Evolutionary conservation across 116 monocot species (phyloP).

Genomic region (Cymodocea nodosa): DNA sequence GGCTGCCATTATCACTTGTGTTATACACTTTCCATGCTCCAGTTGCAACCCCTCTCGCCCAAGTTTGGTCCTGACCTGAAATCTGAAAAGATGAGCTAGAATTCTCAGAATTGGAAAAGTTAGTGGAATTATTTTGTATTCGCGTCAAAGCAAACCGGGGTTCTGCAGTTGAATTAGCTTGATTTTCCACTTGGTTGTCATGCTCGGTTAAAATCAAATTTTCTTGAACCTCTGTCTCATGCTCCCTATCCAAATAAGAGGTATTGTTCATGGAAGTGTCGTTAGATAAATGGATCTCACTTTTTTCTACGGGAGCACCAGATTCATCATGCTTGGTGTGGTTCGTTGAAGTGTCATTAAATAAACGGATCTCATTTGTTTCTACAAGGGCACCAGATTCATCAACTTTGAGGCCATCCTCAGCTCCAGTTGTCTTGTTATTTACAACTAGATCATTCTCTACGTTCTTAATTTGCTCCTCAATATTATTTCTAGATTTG

Average conservation of each 20-base stretch:
- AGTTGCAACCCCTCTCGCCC: not conserved
- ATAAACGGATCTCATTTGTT: not conserved
- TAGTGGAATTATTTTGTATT: constrained; percentile 7
- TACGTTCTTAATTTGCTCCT: not conserved
- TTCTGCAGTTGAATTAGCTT: constrained; percentile 6
- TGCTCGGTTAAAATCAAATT: not conserved
- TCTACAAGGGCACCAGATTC: constrained; percentile 4
- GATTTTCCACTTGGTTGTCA: not conserved
- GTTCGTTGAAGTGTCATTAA: not conserved
- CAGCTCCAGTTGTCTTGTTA: not conserved
- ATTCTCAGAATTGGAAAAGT: not conserved
- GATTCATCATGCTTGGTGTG: not conserved
- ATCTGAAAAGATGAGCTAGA: not conserved
- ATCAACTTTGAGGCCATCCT: constrained; percentile 1
- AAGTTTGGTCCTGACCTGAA: not conserved
- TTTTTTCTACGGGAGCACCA: not conserved
- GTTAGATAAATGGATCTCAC: too few species aligned
- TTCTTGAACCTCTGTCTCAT: not conserved
- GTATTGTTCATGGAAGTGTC: not conserved
- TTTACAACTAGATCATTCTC: constrained; percentile 1
- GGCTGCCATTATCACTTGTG: not conserved
- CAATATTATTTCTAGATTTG: not conserved
- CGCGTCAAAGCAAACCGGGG: not conserved
- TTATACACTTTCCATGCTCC: not conserved
- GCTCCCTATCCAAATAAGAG: not conserved